Evolutionary conservation across 2,329 filamentous ascomycete species (phyloP).

Genomic region (Aspergillus ruber): DNA sequence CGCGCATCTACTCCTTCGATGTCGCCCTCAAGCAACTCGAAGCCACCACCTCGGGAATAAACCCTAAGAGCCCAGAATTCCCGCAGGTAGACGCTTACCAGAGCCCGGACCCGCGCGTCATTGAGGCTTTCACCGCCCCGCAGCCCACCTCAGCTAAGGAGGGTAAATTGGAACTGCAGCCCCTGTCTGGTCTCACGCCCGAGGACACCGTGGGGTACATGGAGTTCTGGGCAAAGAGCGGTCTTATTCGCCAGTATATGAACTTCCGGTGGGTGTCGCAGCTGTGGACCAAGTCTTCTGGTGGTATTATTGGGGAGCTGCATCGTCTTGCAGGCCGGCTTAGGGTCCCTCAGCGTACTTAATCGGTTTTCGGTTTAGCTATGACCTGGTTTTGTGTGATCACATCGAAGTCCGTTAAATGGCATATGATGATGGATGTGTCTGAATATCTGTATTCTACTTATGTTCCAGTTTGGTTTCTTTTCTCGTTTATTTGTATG

Average conservation of each 20-base stretch:
- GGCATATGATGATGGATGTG: too few relatives aligned
- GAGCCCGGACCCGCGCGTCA: slow-evolving; percentile 47
- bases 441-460: too few relatives aligned
- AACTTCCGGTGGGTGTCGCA: slow-evolving; percentile 67
- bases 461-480: too few relatives aligned
- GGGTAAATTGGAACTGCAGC: slow-evolving; percentile 41
- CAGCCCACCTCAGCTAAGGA: slow-evolving; percentile 23
- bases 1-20: slow-evolving; percentile 59
- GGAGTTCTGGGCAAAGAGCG: slow-evolving; percentile 90
- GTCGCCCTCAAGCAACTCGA: slow-evolving; percentile 53
- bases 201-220: slow-evolving; percentile 71
- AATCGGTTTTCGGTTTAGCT: too few relatives aligned
- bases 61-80: slow-evolving; percentile 33
- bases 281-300: slow-evolving; percentile 76
- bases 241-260: slow-evolving; percentile 64
- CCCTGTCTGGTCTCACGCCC: slow-evolving; percentile 63
- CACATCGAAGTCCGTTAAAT: too few relatives aligned
- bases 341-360: slow-evolving; percentile 17
- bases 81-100: slow-evolving; percentile 48
- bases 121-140: slow-evolving; percentile 34
- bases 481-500: too few relatives aligned
- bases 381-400: too few relatives aligned
- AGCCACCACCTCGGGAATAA: slow-evolving; percentile 36
- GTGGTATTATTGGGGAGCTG: slow-evolving; percentile 79
- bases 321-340: slow-evolving; percentile 57